Evolutionary conservation across 495 filamentous ascomycete genomes (phyloP), one percentile per base, ranked within the genome.

Genomic region (Hyphodiscus hymeniophilus): DNA sequence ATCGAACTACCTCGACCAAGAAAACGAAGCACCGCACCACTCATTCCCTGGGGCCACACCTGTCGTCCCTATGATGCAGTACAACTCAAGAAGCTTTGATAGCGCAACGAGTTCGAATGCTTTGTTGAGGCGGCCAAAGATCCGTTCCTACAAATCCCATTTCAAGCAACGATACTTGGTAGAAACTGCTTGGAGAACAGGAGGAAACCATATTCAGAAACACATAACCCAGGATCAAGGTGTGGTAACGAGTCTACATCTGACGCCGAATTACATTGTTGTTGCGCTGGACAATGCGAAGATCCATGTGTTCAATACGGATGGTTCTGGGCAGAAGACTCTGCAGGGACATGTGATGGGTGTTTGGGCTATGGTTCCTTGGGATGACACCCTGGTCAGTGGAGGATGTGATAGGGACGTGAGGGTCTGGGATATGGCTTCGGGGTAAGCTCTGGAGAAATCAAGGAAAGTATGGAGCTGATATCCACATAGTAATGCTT

Each of bases 311-410:
- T 98, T 96, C 63, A 87, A 97, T 66, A 87, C 87, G 10, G 81
- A 92, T 51, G 92, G 92, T 21, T 79, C 85, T 47, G 79, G 86
- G 47, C 83, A 89, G 60, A 89, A 86, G 63, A 96, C 89, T 2
- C 73, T 98, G 12, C 81, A 89, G 59, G 92, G 92, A 22, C 92
- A 98, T 65, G 85, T 95, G 31, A 98, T 98, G 92, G 92, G 92
- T 28, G 92, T 98, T 32, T 98, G 92, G 92, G 92, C 92, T 16
- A 97, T 98, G 91, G 89, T 98, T 45, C 94, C 92, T 12, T 95
- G 90, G 87, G 94, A 85, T 49, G 90, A 98, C 63, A 86, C 85
- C 45, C 72, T 98, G 47, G 94, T 98, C 41, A 95, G 89, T 60
- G 92, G 92, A 54, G 92, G 92, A 26, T 98, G 92, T 63, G 92